These are phyloP conservation scores for Claviceps purpurea DNA, from an alignment of 2,329 filamentous ascomycete species.

Conservation along the genomic window DNA sequence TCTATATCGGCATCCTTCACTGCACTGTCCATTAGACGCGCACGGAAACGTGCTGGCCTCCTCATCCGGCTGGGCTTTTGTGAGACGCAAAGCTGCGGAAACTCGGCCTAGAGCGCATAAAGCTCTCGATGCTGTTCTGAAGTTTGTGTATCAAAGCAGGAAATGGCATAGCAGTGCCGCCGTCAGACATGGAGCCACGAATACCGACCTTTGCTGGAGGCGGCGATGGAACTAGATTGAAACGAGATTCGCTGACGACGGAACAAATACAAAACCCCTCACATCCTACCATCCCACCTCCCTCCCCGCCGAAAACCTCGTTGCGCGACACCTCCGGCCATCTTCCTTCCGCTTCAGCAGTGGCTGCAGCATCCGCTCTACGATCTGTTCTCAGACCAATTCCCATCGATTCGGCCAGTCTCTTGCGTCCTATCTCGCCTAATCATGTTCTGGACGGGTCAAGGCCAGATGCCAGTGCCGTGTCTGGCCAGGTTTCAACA, in stretches of 20 bases:
- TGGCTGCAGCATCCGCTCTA: constrained; percentile 19
- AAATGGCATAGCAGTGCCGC: constrained; percentile 32
- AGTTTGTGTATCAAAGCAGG: constrained; percentile 16
- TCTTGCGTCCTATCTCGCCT: constrained; percentile 54
- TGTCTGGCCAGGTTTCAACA: constrained; percentile 9
- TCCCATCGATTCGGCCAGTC: constrained; percentile 21
- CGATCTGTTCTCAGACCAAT: constrained; percentile 21
- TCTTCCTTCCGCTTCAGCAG: constrained; percentile 3
- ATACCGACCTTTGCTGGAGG: constrained; percentile 12
- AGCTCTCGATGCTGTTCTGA: constrained; percentile 18
- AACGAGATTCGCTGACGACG: constrained; percentile 16
- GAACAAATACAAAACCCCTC: constrained; percentile 7
- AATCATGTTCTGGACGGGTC: constrained; percentile 32
- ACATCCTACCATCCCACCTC: constrained; percentile 7
- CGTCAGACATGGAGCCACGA: constrained; percentile 32
- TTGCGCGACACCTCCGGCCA: not conserved
- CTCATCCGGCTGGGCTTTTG: not conserved
- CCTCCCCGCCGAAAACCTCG: constrained; percentile 7
- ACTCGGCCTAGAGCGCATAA: not conserved
- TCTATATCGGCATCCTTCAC: not conserved
- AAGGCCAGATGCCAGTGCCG: constrained; percentile 13
- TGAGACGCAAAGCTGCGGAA: not conserved
- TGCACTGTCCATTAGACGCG: not conserved
- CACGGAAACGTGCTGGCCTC: not conserved
- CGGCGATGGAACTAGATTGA: constrained; percentile 22